Conservation (phyloP, 75 land plant genomes). For the Adiantum capillusveneris region DNA sequence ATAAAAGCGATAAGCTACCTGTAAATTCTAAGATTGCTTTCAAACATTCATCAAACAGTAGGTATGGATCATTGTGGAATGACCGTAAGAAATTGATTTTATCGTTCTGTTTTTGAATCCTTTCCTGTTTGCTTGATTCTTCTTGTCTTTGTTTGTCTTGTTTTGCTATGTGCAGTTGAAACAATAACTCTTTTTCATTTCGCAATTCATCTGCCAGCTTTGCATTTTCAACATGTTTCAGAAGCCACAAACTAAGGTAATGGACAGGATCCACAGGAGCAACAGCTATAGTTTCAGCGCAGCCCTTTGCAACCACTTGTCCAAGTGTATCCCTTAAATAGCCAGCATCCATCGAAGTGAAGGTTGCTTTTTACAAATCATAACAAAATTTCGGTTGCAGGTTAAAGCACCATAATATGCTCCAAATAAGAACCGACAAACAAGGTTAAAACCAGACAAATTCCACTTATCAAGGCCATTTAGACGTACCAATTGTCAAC, state of each 20-base stretch:
- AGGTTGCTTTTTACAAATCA: too few species aligned
- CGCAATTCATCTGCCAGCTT: neutral
- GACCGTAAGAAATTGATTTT: neutral
- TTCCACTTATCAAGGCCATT: too few species aligned
- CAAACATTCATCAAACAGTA: neutral
- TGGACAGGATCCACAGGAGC: slow-evolving; percentile 19
- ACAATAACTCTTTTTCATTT: slow-evolving; percentile 1
- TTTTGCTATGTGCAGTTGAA: neutral
- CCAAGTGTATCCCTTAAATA: slow-evolving; percentile 18
- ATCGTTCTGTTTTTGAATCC: neutral
- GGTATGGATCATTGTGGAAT: neutral
- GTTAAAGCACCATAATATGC: too few species aligned
- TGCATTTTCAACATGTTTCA: slow-evolving; percentile 27
- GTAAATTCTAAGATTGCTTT: neutral
- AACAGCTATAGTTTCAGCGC: slow-evolving; percentile 9
- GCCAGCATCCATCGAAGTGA: slow-evolving; percentile 7
- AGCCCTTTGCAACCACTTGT: slow-evolving; percentile 18
- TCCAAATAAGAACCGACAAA: too few species aligned
- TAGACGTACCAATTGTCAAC: too few species aligned
- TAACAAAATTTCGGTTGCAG: too few species aligned
- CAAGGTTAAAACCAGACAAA: too few species aligned
- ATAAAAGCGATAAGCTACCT: too few species aligned
- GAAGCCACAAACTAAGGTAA: slow-evolving; percentile 20
- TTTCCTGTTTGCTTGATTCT: neutral
- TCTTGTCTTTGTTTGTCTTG: neutral